Percentiles rank a stretch among this genome's conserved stretches.
Conservation (phyloP, 768 basidiomycete species). For the Boletus tylopilopsis region DNA sequence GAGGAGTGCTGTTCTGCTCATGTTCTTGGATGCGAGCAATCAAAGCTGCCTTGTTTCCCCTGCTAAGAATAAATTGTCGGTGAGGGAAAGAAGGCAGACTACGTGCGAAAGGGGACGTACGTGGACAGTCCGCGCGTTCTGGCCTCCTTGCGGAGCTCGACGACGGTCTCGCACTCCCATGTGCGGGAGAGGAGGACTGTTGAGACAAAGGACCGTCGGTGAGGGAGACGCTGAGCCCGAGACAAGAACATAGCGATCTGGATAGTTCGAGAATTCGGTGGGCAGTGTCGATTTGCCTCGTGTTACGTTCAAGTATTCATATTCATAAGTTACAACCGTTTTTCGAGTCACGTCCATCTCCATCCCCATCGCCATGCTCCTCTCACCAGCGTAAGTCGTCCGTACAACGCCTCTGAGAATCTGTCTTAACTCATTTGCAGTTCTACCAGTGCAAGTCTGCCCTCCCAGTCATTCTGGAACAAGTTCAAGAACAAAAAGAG, state of each 20-base stretch:
- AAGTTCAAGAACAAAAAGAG: constrained; percentile 65
- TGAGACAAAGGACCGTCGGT: constrained; percentile 42
- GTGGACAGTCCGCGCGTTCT: constrained; percentile 52
- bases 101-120: constrained; percentile 34
- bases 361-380: constrained; percentile 53
- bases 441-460: constrained; percentile 61
- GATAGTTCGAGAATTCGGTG: constrained; percentile 8
- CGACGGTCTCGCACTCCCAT: constrained; percentile 51
- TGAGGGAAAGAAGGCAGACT: constrained; percentile 6
- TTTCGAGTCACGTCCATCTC: too few relatives aligned
- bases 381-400: constrained; percentile 70
- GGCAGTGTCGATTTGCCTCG: constrained; percentile 47
- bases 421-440: constrained; percentile 44
- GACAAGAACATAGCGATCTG: constrained; percentile 13
- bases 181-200: constrained; percentile 53
- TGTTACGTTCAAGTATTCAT: too few relatives aligned
- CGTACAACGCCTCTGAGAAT: constrained; percentile 18
- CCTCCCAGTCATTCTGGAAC: constrained; percentile 48
- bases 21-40: constrained; percentile 52
- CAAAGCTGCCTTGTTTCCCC: constrained; percentile 56
- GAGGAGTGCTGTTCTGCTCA: constrained; percentile 34
- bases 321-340: too few relatives aligned
- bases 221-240: constrained; percentile 7
- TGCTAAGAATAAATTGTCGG: constrained; percentile 36
- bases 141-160: constrained; percentile 50